These are phyloP conservation scores for Suhomyces bokatorum DNA, from an alignment of 1,139 yeast species.

Conservation along the genomic window DNA sequence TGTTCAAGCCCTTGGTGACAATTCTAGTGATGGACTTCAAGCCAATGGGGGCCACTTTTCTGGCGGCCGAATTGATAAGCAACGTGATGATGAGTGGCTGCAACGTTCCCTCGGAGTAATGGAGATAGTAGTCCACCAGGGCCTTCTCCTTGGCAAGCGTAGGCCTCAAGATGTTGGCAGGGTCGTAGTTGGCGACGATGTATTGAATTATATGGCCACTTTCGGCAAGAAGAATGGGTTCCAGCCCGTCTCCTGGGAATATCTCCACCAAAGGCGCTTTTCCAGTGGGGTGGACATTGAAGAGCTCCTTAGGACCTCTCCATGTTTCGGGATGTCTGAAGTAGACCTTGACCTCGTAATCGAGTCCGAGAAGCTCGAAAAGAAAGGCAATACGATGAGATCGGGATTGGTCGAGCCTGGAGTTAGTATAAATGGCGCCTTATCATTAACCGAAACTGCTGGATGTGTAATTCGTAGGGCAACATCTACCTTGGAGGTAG, in stretches of 20 bases:
- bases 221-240: conserved; percentile 40
- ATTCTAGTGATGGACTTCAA: conserved; percentile 39
- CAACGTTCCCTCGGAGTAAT: conserved; percentile 58
- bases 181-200: conserved; percentile 43
- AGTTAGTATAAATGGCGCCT: conserved; percentile 8
- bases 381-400: conserved; percentile 57
- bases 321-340: conserved; percentile 46
- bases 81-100: conserved; percentile 47
- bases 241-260: conserved; percentile 44
- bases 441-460: too few species aligned
- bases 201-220: conserved; percentile 51
- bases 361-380: conserved; percentile 51
- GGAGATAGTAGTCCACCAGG: conserved; percentile 51
- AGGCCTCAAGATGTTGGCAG: conserved; percentile 34
- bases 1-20: conserved; percentile 45
- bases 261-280: conserved; percentile 56
- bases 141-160: conserved; percentile 32
- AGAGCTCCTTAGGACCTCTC: conserved; percentile 47
- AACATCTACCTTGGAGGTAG: too few species aligned
- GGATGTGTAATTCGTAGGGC: too few species aligned
- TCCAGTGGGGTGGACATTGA: conserved; percentile 56
- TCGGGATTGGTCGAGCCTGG: conserved; percentile 53
- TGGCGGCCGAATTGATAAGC: conserved; percentile 42
- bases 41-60: conserved; percentile 48
- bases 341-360: conserved; percentile 52